phyloP scores from a whole-genome alignment of 2,329 filamentous ascomycete species.

The Drechslerella dactyloides region DNA sequence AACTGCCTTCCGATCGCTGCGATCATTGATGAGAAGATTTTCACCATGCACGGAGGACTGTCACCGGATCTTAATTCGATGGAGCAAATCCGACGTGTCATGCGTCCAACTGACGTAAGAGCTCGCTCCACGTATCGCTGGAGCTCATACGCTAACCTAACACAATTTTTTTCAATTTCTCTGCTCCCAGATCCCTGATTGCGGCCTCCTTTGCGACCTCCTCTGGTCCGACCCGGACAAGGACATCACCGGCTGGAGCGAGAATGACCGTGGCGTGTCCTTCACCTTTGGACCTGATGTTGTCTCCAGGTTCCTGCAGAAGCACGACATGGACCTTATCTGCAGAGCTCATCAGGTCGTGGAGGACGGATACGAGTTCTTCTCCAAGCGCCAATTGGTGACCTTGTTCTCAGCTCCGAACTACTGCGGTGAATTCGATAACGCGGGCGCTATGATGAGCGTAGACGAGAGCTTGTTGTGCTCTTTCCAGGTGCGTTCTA shows the following conservation, averaged over 20 bases:
- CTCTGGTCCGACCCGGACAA: slow-evolving; percentile 99
- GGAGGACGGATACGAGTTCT: slow-evolving; percentile 99
- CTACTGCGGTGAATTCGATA: slow-evolving; percentile 99
- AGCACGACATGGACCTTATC: slow-evolving; percentile 99
- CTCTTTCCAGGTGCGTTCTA: slow-evolving; percentile 85
- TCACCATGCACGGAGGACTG: slow-evolving; percentile 98
- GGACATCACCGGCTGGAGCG: slow-evolving; percentile 98
- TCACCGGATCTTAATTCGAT: slow-evolving; percentile 98
- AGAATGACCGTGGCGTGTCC: slow-evolving; percentile 97
- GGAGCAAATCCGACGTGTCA: slow-evolving; percentile 99
- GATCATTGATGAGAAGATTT: slow-evolving; percentile 99
- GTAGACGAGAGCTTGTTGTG: slow-evolving; percentile 97
- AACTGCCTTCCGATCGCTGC: slow-evolving; percentile 98
- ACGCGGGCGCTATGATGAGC: slow-evolving; percentile 99
- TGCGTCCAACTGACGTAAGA: slow-evolving; percentile 98
- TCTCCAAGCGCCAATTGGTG: slow-evolving; percentile 96
- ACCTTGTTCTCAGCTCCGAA: slow-evolving; percentile 98
- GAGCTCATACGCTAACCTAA: slow-evolving; percentile 53
- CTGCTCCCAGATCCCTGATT: slow-evolving; percentile 82
- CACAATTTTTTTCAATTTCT: slow-evolving; percentile 52
- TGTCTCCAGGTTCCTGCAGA: slow-evolving; percentile 94
- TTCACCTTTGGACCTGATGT: slow-evolving; percentile 99
- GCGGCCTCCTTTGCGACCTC: slow-evolving; percentile 94
- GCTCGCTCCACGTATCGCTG: slow-evolving; percentile 44
- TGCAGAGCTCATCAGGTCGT: slow-evolving; percentile 98